Evolutionary conservation across 345 rosid species (phyloP), one percentile per base, ranked within the genome.

Genomic region (Corchorus olitorius): DNA sequence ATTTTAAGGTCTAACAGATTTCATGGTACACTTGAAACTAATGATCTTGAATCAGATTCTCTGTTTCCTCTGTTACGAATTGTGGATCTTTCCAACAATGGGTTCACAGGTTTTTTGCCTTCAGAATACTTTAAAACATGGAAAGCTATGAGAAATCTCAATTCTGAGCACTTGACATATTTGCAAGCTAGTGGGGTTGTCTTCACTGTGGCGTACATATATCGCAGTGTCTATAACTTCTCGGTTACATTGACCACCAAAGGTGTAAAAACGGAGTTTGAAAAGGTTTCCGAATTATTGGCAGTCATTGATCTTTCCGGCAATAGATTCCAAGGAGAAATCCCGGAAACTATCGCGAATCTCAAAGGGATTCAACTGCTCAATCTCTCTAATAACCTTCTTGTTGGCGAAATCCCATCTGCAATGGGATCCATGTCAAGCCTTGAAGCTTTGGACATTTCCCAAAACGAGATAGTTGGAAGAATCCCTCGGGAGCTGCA

Each of bases 51-150:
- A 45, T 59, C 33, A 14, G 13, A 22, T 59, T 46, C 14, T 10
- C 7, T 53, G 61, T 78, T 78, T 49, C 60, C 66, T 8, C 34
- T 55, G 27, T 41, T 79, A n/a, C 81, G 67, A 10, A 62, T 67
- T 46, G 35, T 74, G 16, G 77, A 73, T 13, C 54, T 78, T 48
- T 78, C 81, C 22, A 15, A 46, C 27, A 65, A 73, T 39, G 34
- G 37, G 9, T 73, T 78, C 52, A 54, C 9, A 1, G 74, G 70
- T 9, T 10, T 5, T 58, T 33, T 78, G 41, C 77, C 81, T 4
- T 65, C 48, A 17, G 9, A 58, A 5, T 65, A 54, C 60, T 55
- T 78, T 15, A 12, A 73, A 12, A 46, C 8, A 5, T 78, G 61
- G 81, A 35, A 48, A 8, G 68, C 68, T n/a, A 64, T 14, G 68